Base-by-base conservation (phyloP, 306 rosid genomes). In the Vigna nakashimae region DNA sequence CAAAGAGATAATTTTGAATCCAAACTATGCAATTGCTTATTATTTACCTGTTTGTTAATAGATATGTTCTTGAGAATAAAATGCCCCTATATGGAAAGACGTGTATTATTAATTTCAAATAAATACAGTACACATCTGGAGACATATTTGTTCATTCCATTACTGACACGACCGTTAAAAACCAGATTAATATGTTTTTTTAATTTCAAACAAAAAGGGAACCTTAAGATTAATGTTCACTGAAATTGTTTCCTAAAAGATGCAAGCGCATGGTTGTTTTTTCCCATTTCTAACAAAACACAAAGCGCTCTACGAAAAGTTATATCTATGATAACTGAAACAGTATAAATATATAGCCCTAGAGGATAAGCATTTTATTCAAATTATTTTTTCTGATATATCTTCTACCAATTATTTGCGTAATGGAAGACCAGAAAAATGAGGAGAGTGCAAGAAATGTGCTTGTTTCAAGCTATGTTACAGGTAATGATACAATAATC, bases 381-480 rank as follows among this genome's bases (percentile, higher is more conserved):
- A 1, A 51, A 15, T 6, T 50, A 16, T 16, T 51, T n/a, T 51
- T 20, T 51, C 3, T n/a, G 18, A n/a, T 5, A 51, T 6, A 45
- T 45, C 9, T 51, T 4, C 10, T 36, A 12, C 34, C 2, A 40
- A 11, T n/a, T 32, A 28, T 16, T 45, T 7, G 83, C 81, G 64
- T 1, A 40, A 32, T 5, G 86, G 1, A 5, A 26, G 74, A 74
- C 0, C 79, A 79, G 58, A 77, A 73, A 50, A 42, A 42, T 9
- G 13, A 9, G 3, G 10, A 42, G 3, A 42, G 46, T 51, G 28
- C 10, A 53, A 18, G 22, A 53, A 28, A 13, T 59, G 4, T 28
- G 9, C 17, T 13, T 26, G 40, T 59, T 18, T 38, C 55, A 10
- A 32, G 20, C 45, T 2, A 6, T 58, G 24, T 13, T 38, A 6